phyloP scores from a whole-genome alignment of 768 basidiomycete genomes.

The Boletus vermiculosoides region DNA sequence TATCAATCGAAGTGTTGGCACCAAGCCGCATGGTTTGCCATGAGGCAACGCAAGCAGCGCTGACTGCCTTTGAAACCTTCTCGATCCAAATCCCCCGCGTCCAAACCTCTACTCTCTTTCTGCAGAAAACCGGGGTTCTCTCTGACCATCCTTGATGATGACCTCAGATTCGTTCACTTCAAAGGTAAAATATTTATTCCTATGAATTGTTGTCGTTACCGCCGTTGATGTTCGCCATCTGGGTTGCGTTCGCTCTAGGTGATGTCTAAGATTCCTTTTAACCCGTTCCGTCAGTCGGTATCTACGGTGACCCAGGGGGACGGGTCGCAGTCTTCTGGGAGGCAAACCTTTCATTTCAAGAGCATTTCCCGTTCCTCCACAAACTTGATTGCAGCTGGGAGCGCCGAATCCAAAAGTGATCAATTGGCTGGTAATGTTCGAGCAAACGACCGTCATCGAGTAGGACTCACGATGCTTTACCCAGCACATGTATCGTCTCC shows the following conservation, averaged over 20 bases:
- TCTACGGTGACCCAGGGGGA: not conserved
- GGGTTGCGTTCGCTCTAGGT: conserved; percentile 4
- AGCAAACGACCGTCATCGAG: not conserved
- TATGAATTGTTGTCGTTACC: not conserved
- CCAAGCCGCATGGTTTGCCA: conserved; percentile 21
- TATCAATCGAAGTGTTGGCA: conserved; percentile 10
- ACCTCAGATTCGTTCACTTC: conserved; percentile 2
- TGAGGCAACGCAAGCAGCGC: conserved; percentile 24
- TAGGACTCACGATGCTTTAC: conserved; percentile 6
- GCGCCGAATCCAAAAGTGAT: not conserved
- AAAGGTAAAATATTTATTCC: conserved; percentile 10
- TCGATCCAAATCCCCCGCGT: conserved; percentile 1
- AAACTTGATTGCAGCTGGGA: not conserved
- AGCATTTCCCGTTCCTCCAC: conserved; percentile 1
- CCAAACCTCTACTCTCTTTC: conserved; percentile 6
- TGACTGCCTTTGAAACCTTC: conserved; percentile 2
- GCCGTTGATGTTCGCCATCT: conserved; percentile 1
- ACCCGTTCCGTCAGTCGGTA: not conserved
- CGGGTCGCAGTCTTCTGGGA: not conserved
- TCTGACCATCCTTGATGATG: conserved; percentile 6
- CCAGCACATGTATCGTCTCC: not conserved
- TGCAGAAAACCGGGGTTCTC: conserved; percentile 2
- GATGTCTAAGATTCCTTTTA: not conserved
- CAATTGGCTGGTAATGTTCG: conserved; percentile 8
- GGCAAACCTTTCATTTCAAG: not conserved